phyloP scores from a whole-genome alignment of 305 asterid genomes.

The Coffea humblotiana region DNA sequence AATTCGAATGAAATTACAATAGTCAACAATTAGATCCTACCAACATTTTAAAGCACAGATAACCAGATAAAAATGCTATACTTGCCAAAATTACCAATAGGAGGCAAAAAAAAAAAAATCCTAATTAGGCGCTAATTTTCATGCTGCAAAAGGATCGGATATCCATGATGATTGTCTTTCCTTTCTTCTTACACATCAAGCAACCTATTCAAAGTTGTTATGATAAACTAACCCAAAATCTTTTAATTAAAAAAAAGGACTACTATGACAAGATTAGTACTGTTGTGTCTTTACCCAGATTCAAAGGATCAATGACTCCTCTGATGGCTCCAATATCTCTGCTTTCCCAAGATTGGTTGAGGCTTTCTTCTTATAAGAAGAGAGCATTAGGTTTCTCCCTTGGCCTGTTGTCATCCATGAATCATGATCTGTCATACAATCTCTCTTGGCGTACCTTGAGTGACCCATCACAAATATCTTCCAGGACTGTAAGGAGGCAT shows the following conservation, averaged over 20 bases:
- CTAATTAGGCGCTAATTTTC: background rate
- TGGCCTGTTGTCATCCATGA: slow-evolving; percentile 62
- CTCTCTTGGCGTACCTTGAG: slow-evolving; percentile 82
- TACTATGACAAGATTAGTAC: slow-evolving; percentile 43
- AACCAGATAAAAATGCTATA: background rate
- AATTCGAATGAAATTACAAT: background rate
- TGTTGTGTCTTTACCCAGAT: slow-evolving; percentile 77
- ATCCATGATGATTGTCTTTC: too few species aligned
- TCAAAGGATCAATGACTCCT: slow-evolving; percentile 60
- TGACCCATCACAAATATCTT: slow-evolving; percentile 91
- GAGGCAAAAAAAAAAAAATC: too few species aligned
- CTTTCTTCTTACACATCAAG: too few species aligned
- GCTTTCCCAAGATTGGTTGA: slow-evolving; percentile 96
- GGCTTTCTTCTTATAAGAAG: slow-evolving; percentile 84
- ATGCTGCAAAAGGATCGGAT: too few species aligned
- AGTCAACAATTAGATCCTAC: background rate
- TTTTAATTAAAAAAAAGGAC: too few species aligned
- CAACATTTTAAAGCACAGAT: background rate
- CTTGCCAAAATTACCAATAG: background rate
- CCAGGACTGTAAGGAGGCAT: slow-evolving; percentile 90
- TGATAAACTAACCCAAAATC: too few species aligned
- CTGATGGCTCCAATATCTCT: slow-evolving; percentile 66
- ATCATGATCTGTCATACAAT: slow-evolving; percentile 77
- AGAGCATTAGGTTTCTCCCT: slow-evolving; percentile 79
- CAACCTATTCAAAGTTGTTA: too few species aligned